phyloP scores from a whole-genome alignment of 2,329 filamentous ascomycete genomes.

The Clarireedia hainanense region DNA sequence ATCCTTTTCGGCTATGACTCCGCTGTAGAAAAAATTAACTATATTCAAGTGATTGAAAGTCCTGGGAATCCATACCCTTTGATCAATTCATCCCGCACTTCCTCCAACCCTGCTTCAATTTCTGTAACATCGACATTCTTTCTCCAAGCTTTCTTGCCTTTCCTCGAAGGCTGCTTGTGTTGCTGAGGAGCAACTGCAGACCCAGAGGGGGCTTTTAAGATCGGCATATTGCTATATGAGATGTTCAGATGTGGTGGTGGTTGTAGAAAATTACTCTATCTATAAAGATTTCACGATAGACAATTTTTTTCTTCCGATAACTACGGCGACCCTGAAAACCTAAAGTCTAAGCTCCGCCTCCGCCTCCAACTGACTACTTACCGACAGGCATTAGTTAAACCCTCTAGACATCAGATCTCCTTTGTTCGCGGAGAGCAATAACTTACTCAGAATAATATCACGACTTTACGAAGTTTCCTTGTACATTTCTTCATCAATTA shows the following conservation, averaged over 20 bases:
- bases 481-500: conserved; percentile 11
- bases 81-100: conserved; percentile 83
- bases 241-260: neutral
- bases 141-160: conserved; percentile 97
- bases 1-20: conserved; percentile 74
- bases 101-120: conserved; percentile 72
- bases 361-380: neutral
- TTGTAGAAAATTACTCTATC: conserved; percentile 7
- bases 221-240: conserved; percentile 23
- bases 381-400: conserved; percentile 3
- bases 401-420: neutral
- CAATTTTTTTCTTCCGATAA: conserved; percentile 5
- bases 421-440: conserved; percentile 6
- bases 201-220: conserved; percentile 31
- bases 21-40: conserved; percentile 43
- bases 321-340: conserved; percentile 2
- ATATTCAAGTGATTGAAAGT: neutral
- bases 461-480: conserved; percentile 7
- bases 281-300: conserved; percentile 7
- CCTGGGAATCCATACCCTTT: conserved; percentile 54
- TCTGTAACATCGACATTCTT: conserved; percentile 95
- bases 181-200: conserved; percentile 62
- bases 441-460: neutral
- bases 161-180: conserved; percentile 81
- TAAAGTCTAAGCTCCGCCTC: conserved; percentile 1